Evolutionary conservation across 768 basidiomycete genomes (phyloP).

Genomic region (Phaffia australis): DNA sequence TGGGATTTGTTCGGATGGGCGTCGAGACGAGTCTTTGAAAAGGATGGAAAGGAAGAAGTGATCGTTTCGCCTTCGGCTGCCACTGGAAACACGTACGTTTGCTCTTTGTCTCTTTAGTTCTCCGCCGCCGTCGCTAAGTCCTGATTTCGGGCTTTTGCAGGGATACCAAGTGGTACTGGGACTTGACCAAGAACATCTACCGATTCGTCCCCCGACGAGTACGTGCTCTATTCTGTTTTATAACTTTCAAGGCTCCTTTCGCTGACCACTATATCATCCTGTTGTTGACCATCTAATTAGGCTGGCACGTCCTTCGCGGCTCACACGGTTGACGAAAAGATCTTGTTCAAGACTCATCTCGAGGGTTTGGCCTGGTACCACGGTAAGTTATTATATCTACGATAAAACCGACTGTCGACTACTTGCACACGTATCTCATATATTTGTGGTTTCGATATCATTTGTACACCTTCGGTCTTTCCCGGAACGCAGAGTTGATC

Average conservation of each 20-base stretch:
- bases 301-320: not conserved
- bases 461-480: not conserved
- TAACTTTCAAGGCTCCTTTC: too few species aligned
- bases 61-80: slow-evolving; percentile 11
- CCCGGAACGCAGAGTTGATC: not conserved
- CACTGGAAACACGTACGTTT: slow-evolving; percentile 21
- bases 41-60: slow-evolving; percentile 8
- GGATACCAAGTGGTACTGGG: slow-evolving; percentile 19
- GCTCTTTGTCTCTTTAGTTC: too few species aligned
- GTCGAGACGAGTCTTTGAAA: slow-evolving; percentile 16
- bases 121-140: too few species aligned
- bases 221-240: too few species aligned
- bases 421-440: too few species aligned
- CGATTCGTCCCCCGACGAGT: slow-evolving; percentile 17
- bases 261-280: too few species aligned
- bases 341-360: slow-evolving; percentile 20
- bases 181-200: slow-evolving; percentile 8
- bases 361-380: slow-evolving; percentile 23
- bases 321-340: slow-evolving; percentile 19
- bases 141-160: not conserved
- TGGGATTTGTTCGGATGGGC: slow-evolving; percentile 24
- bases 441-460: too few species aligned
- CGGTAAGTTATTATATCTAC: too few species aligned
- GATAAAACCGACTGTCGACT: too few species aligned
- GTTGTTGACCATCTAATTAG: too few species aligned